phyloP scores from a whole-genome alignment of 345 rosid genomes.

The Eucalyptus cladocalyx region DNA sequence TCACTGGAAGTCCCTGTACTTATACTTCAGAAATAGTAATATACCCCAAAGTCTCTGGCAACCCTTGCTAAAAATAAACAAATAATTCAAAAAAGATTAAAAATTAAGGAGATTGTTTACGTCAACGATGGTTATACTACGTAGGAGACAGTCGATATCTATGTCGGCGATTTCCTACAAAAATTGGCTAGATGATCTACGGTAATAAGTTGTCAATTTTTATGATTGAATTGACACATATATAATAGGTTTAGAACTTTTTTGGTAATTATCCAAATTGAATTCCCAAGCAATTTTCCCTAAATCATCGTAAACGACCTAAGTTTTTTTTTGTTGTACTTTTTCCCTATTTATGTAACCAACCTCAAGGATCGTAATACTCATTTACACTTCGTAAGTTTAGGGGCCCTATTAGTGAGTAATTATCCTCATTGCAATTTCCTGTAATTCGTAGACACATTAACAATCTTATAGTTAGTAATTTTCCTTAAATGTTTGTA shows the following conservation, averaged over 20 bases:
- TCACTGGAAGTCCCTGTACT: not conserved
- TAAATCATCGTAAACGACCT: not conserved
- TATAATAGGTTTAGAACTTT: too few relatives aligned
- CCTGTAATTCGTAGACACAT: not conserved
- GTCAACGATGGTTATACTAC: accelerated
- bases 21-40: not conserved
- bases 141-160: accelerated
- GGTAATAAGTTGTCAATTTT: accelerated
- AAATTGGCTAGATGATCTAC: accelerated
- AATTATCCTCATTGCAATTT: too few relatives aligned
- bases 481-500: not conserved
- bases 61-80: not conserved
- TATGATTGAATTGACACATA: not conserved
- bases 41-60: not conserved
- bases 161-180: accelerated
- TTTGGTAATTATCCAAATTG: not conserved
- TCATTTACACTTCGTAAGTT: not conserved
- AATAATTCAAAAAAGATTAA: too few relatives aligned
- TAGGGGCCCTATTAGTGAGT: not conserved
- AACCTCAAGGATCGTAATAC: not conserved
- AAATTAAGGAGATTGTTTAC: too few relatives aligned
- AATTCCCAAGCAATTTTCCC: not conserved
- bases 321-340: not conserved
- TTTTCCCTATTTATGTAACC: not conserved
- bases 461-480: not conserved